Evolutionary conservation across 2,329 filamentous ascomycete species (phyloP).

Genomic region (Verticillium isaacii): DNA sequence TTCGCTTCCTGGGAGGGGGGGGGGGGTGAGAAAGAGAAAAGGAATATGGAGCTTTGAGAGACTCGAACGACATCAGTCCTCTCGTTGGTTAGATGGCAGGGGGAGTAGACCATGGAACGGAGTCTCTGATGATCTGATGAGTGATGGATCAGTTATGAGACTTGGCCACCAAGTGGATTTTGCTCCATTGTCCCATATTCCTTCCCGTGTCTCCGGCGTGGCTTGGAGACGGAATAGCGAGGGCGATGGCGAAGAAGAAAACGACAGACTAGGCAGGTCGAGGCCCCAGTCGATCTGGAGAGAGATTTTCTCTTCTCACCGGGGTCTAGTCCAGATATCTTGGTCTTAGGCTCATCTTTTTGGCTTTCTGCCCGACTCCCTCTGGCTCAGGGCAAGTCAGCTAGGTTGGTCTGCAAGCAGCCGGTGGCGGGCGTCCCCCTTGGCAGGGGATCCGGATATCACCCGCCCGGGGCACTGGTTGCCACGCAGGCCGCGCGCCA

Average conservation of each 20-base stretch:
- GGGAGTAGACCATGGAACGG: background rate
- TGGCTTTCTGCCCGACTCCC: background rate
- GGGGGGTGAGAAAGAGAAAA: too few species aligned
- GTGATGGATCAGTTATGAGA: background rate
- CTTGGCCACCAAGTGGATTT: background rate
- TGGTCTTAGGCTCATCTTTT: background rate
- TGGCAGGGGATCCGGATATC: background rate
- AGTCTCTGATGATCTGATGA: background rate
- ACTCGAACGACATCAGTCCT: background rate
- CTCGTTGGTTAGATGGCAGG: background rate
- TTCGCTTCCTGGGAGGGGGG: constrained; percentile 2
- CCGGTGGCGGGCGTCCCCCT: background rate
- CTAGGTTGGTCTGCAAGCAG: background rate
- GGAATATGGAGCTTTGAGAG: too few species aligned
- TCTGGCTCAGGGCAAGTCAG: background rate
- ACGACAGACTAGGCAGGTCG: background rate
- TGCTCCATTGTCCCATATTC: background rate
- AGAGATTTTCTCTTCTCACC: background rate
- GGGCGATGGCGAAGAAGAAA: background rate
- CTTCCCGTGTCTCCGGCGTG: background rate
- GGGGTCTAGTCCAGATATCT: background rate
- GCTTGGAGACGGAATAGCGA: background rate
- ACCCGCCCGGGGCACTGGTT: background rate
- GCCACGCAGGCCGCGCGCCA: background rate
- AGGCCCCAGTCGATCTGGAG: background rate